Evolutionary conservation across 2,329 filamentous ascomycete species (phyloP).

Genomic region (Aspergillus pseudotamarii): DNA sequence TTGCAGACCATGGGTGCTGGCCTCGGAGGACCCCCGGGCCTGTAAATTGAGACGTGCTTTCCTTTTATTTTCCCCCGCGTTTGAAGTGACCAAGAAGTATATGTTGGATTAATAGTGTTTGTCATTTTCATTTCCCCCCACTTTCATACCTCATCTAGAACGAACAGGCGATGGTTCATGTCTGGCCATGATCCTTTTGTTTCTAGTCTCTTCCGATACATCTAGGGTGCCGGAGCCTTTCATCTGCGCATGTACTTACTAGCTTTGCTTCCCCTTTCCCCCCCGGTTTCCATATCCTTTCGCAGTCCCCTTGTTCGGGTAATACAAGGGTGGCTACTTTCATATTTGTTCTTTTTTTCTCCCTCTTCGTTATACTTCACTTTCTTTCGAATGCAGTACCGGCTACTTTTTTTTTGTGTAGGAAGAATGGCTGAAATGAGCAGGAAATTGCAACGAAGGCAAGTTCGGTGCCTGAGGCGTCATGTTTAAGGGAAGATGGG

Average conservation of each 20-base stretch:
- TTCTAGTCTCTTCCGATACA: slow-evolving; percentile 14
- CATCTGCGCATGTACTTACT: slow-evolving; percentile 34
- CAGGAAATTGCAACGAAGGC: slow-evolving; percentile 4
- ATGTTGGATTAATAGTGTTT: slow-evolving; percentile 15
- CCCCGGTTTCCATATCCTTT: slow-evolving; percentile 6
- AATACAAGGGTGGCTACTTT: neutral
- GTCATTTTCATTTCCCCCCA: slow-evolving; percentile 12
- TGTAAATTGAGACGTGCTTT: slow-evolving; percentile 32
- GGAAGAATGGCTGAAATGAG: slow-evolving; percentile 5
- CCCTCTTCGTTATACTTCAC: slow-evolving; percentile 8
- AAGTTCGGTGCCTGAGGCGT: neutral
- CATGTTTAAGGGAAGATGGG: neutral
- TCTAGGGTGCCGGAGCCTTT: slow-evolving; percentile 20
- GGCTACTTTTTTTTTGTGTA: slow-evolving; percentile 16
- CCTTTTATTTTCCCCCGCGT: slow-evolving; percentile 4
- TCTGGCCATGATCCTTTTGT: slow-evolving; percentile 9
- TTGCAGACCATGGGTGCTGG: slow-evolving; percentile 62
- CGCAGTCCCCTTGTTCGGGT: neutral
- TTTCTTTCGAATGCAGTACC: slow-evolving; percentile 17
- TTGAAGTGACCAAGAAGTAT: slow-evolving; percentile 7
- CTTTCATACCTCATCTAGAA: slow-evolving; percentile 4
- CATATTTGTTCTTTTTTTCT: neutral
- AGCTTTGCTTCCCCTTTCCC: slow-evolving; percentile 11
- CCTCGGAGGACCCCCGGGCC: slow-evolving; percentile 36
- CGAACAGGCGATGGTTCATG: slow-evolving; percentile 6